Evolutionary conservation across 805 yeast genomes (phyloP), one percentile per base, ranked within the genome.

Genomic region (Lipomyces anomalus): DNA sequence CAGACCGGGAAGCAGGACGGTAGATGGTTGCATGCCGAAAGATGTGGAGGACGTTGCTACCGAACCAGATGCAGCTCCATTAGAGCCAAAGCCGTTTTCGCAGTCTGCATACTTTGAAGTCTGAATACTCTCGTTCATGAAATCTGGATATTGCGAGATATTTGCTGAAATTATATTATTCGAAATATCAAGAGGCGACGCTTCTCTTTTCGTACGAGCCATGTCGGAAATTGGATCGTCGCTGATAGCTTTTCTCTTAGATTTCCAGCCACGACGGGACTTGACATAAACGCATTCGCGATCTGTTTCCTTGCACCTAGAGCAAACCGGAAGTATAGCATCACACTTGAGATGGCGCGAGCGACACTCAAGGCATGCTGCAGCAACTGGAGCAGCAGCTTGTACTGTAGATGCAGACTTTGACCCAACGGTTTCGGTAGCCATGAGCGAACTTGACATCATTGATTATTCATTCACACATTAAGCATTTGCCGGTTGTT

Each of bases 301-400:
- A 21, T 22, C 32, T 22, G 35, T 24, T 20, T 37, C 48, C 28
- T 28, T 22, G 35, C 52, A 48, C 21, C 52, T 42, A 30, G 20
- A 38, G 26, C 52, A 48, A 9, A 44, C 38, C 7, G 52, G 52
- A 6, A 41, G 37, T 6, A 22, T 21, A 13, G 46, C 52, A 23
- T 48, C 49, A 37, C 52, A 48, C 23, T 48, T 48, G 37, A 48
- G 46, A 38, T 48, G 52, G 13, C 52, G 46, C 3, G 43, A 42
- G 24, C 58, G 57, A 21, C 56, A 52, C 29, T 38, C 47, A 16
- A 42, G 46, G 38, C 50, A 48, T 20, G 45, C 58, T 1, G 42
- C 45, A 1, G 47, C 32, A 1, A 40, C 44, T 6, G 54, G 56
- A n/a, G 43, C 44, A 1, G 44, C 43, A 1, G 32, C 46, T n/a